Evolutionary conservation across 768 basidiomycete genomes (phyloP).

Genomic region (Exsudoporus frostii): DNA sequence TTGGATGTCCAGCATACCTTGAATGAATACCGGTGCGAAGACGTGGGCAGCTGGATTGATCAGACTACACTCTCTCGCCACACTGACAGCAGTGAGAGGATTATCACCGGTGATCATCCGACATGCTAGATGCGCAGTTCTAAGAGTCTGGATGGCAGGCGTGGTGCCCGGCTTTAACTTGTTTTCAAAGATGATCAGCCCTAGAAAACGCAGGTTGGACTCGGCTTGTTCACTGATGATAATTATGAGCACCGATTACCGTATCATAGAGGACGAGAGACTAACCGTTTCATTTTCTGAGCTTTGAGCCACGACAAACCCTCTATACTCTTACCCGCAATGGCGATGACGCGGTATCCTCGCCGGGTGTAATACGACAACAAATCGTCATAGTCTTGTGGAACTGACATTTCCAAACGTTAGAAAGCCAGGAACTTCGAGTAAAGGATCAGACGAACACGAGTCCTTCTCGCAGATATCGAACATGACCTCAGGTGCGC

Average conservation of each 20-base stretch:
- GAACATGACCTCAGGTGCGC: slow-evolving; percentile 97
- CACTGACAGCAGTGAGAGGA: slow-evolving; percentile 92
- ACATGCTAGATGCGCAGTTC: slow-evolving; percentile 87
- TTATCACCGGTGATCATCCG: slow-evolving; percentile 99
- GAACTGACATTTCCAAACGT: slow-evolving; percentile 53
- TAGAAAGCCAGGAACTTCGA: slow-evolving; percentile 2
- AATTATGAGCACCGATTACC: slow-evolving; percentile 5
- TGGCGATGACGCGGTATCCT: slow-evolving; percentile 96
- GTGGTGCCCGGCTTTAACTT: slow-evolving; percentile 91
- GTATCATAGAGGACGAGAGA: slow-evolving; percentile 1
- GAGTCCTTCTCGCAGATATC: slow-evolving; percentile 92
- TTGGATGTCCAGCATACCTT: slow-evolving; percentile 43
- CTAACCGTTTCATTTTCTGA: slow-evolving; percentile 90
- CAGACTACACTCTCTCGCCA: slow-evolving; percentile 89
- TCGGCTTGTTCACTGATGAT: slow-evolving; percentile 85
- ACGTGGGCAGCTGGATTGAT: slow-evolving; percentile 88
- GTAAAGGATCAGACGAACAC: slow-evolving; percentile 54
- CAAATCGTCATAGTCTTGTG: slow-evolving; percentile 93
- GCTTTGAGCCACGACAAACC: slow-evolving; percentile 96
- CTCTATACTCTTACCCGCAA: slow-evolving; percentile 94
- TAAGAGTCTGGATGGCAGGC: slow-evolving; percentile 84
- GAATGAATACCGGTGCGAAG: slow-evolving; percentile 76
- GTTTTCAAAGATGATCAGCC: slow-evolving; percentile 97
- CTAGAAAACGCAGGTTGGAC: slow-evolving; percentile 83
- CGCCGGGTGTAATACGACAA: slow-evolving; percentile 95